Base-by-base conservation (phyloP, 768 basidiomycete genomes). In the Chiua virens region DNA sequence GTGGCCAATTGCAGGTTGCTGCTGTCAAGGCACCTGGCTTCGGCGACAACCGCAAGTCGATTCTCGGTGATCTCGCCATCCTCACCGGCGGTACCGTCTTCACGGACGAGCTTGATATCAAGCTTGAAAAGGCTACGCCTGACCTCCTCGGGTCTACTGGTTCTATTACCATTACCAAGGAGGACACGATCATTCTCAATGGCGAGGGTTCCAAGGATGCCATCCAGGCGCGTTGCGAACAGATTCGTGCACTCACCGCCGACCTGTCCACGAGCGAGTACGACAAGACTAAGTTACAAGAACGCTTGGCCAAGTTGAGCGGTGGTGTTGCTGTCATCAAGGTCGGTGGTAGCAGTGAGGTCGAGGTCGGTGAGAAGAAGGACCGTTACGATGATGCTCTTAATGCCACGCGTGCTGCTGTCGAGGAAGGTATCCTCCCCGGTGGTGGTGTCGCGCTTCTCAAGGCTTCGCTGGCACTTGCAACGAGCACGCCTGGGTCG, bases 301-400 rank as follows among this genome's bases (percentile, higher is more conserved):
- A 98, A 69, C 89, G 96, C 57, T 81, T 99, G 40, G 96, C 96
- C 56, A 98, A 99, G 80, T 79, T 98, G 47, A 83, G 82, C 39
- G 96, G 96, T 40, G 95, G 96, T 72, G 96, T 98, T 42, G 96
- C 96, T 15, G 95, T 98, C 73, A 98, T 98, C 81, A 94, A 92
- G 74, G 96, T 98, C 55, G 96, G 96, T 49, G 96, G 96, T 17
- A 75, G 86, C 21, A 84, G 81, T 46, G 96, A 98, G 71, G 96
- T 98, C 45, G 96, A 98, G 74, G 96, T 98, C 53, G 81, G 95
- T 8, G 96, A 98, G 82, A 98, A 98, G 91, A 97, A 98, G 84
- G 96, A 98, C 69, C 81, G 95, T 34, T 98, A 97, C 65, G 95
- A 98, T 60, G 93, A 96, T 66, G 95, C 95, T 1, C 79, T 98